Evolutionary conservation across 192 early-diverging fungal genomes (phyloP), one percentile per base, ranked within the genome.

Genomic region (Phycomyces blakesleeanus): DNA sequence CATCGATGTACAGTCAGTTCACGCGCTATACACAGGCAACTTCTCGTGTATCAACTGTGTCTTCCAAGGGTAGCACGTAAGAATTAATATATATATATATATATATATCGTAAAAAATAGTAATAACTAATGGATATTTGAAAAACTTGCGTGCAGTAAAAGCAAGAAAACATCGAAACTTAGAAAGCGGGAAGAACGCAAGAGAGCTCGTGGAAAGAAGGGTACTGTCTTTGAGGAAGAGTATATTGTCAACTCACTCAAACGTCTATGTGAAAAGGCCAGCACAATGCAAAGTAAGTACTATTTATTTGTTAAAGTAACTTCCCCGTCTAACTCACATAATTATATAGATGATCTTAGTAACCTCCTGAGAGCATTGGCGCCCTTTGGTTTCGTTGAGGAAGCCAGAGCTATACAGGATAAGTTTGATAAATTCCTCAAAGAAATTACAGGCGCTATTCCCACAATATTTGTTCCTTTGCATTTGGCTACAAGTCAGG

Each of bases 211-310:
- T 57, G 97, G 97, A 51, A 95, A 93, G 64, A 89, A 90, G 69
- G 93, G 93, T 51, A 89, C 84, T 64, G 80, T 84, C 14, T 97
- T 88, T 65, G 97, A 98, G 71, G 94, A 95, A 70, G 89, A 91
- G 54, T 96, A 93, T 61, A 64, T 96, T 42, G 78, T 95, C 18
- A 87, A 85, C 38, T 93, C 87, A 11, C 61, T 90, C 15, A 75
- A 77, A 50, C 81, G 83, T 42, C 59, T 87, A 3, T 81, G 86
- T 29, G 74, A 83, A 10, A 79, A 83, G 41, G 74, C 80, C 21
- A 84, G 81, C 59, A 50, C 22, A 1, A 66, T 87, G 41, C 81
- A 86, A 71, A 60, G 87, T 90, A 81, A 69, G 64, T 22, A 11
- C 1, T 5, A n/a, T 52, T 21, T n/a, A 25, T 22, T 44, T 58